Percentiles rank a stretch among this genome's conserved stretches.
Conservation (phyloP, 192 early-diverging fungal genomes). For the Coemansia sp. region DNA sequence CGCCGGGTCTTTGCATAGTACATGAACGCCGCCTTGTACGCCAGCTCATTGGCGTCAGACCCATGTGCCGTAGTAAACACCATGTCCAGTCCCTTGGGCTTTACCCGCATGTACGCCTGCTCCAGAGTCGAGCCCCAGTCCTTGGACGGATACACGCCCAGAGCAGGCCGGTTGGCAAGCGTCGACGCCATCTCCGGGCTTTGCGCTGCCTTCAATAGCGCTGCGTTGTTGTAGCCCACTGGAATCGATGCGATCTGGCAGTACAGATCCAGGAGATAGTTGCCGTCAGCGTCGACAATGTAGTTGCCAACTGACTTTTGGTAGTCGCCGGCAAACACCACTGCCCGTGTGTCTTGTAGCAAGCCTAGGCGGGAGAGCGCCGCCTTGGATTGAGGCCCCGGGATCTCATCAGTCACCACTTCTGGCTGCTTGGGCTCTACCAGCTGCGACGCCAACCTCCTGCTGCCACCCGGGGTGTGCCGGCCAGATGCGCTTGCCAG, state of each 20-base stretch:
- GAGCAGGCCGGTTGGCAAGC: slow-evolving; percentile 66
- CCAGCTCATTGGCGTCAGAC: slow-evolving; percentile 74
- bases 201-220: slow-evolving; percentile 57
- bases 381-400: slow-evolving; percentile 62
- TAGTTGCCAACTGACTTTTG: slow-evolving; percentile 71
- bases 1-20: slow-evolving; percentile 59
- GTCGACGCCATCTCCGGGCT: slow-evolving; percentile 63
- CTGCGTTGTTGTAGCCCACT: slow-evolving; percentile 71
- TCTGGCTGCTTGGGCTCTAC: slow-evolving; percentile 63
- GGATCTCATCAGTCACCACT: slow-evolving; percentile 56
- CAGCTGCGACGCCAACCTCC: slow-evolving; percentile 29
- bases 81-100: slow-evolving; percentile 66
- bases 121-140: slow-evolving; percentile 65
- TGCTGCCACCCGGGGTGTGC: not conserved
- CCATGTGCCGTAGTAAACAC: slow-evolving; percentile 75
- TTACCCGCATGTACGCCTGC: slow-evolving; percentile 66
- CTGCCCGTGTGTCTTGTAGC: slow-evolving; percentile 69
- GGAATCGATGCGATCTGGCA: slow-evolving; percentile 76
- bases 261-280: slow-evolving; percentile 68
- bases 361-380: slow-evolving; percentile 56
- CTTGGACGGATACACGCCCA: slow-evolving; percentile 66
- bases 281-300: slow-evolving; percentile 74
- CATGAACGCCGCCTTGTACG: slow-evolving; percentile 76
- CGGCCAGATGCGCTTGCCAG: slow-evolving; percentile 5
- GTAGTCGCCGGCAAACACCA: slow-evolving; percentile 66